A percentile compares a stretch with the other conserved stretches of the same genome.
These are phyloP conservation scores for Blastocystis sp. DNA, from an alignment of 352 stramenopile species.

Conservation along the genomic window DNA sequence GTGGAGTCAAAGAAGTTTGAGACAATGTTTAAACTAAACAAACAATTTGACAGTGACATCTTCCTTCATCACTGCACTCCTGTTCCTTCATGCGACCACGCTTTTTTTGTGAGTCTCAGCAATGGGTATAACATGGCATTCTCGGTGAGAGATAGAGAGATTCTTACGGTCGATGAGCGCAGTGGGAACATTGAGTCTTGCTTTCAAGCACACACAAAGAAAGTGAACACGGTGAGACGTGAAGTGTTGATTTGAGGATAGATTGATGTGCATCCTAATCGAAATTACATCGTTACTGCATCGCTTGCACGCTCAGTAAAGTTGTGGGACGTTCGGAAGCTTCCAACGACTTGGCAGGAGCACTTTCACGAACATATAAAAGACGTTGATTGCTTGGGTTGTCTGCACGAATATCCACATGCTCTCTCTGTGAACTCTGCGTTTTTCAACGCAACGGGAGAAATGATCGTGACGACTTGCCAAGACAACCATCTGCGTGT, in stretches of 20 bases:
- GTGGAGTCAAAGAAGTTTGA: slow-evolving; percentile 2
- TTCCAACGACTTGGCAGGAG: not conserved
- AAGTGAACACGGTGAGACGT: slow-evolving; percentile 13
- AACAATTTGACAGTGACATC: not conserved
- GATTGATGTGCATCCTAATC: not conserved
- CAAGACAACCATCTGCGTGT: slow-evolving; percentile 58
- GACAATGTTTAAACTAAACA: slow-evolving; percentile 1
- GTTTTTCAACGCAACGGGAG: not conserved
- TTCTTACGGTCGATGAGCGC: not conserved
- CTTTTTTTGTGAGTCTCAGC: slow-evolving; percentile 14
- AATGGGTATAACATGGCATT: not conserved
- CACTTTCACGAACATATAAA: not conserved
- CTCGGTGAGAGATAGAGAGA: not conserved
- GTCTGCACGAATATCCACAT: slow-evolving; percentile 21
- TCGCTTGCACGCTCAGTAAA: slow-evolving; percentile 25
- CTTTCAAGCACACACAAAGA: slow-evolving; percentile 51
- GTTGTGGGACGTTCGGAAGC: slow-evolving; percentile 1
- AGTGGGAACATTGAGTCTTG: not conserved
- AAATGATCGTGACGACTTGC: slow-evolving; percentile 51
- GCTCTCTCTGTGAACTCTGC: slow-evolving; percentile 32
- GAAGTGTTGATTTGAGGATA: not conserved
- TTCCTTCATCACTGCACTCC: slow-evolving; percentile 45
- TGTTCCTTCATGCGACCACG: not conserved
- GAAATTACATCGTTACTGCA: not conserved
- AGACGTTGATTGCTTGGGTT: not conserved